Percentiles rank a stretch among this genome's conserved stretches.
These are phyloP conservation scores for Polysphondylium violaceum DNA, from an alignment of 78 protist species.

Conservation along the genomic window DNA sequence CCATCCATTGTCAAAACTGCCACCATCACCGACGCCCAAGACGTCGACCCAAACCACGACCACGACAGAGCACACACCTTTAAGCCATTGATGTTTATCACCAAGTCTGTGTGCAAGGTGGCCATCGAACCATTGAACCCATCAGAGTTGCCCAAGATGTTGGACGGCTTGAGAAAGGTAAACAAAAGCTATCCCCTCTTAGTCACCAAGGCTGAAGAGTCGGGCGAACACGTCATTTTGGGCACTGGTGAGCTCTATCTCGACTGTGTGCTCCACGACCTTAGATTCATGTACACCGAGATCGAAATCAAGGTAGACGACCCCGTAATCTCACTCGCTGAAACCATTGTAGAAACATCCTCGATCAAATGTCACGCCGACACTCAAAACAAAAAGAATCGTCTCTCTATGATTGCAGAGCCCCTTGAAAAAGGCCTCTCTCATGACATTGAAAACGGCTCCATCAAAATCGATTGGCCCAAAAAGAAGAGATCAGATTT, in stretches of 20 bases:
- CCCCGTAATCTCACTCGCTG: conserved; percentile 96
- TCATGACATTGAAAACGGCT: conserved; percentile 91
- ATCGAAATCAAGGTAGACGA: conserved; percentile 97
- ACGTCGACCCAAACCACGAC: background rate
- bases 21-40: conserved; percentile 67
- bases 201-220: conserved; percentile 95
- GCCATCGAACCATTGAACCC: conserved; percentile 97
- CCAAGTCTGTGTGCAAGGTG: conserved; percentile 90
- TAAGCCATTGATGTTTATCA: conserved; percentile 80
- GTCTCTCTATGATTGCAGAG: conserved; percentile 97
- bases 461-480: conserved; percentile 69
- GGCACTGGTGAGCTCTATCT: conserved; percentile 99
- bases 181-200: conserved; percentile 95
- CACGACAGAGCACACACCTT: conserved; percentile 62
- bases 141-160: conserved; percentile 98
- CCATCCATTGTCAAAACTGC: conserved; percentile 91
- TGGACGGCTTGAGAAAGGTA: conserved; percentile 95
- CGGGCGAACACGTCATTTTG: conserved; percentile 97
- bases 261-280: conserved; percentile 97
- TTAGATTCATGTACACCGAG: conserved; percentile 90
- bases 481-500: conserved; percentile 82
- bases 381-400: conserved; percentile 95
- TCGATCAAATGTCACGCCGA: conserved; percentile 95
- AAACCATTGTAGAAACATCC: conserved; percentile 97
- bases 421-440: conserved; percentile 96